Conservation (phyloP, 2,329 filamentous ascomycete species). For the Diplodia scrobiculata region DNA sequence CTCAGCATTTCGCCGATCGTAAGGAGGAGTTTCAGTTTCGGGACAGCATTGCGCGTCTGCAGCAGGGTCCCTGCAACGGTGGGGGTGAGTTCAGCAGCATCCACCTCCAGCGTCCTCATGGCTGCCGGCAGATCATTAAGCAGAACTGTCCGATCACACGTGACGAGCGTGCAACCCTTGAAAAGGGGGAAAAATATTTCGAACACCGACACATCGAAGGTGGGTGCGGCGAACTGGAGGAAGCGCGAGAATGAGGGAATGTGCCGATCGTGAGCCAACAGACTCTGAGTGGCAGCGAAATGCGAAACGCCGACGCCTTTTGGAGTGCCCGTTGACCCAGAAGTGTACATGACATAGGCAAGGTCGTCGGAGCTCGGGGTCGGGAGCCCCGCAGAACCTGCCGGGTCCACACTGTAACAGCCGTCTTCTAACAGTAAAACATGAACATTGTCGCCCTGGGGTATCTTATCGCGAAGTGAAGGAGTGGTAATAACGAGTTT, state of each 20-base stretch:
- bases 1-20: conserved; percentile 96
- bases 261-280: conserved; percentile 77
- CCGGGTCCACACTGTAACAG: not conserved
- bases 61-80: conserved; percentile 81
- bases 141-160: conserved; percentile 68
- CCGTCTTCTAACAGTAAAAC: conserved; percentile 49
- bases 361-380: conserved; percentile 46
- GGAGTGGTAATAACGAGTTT: conserved; percentile 66
- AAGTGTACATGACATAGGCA: conserved; percentile 93
- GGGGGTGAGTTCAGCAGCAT: conserved; percentile 86
- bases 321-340: conserved; percentile 82
- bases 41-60: conserved; percentile 66
- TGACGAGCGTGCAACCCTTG: conserved; percentile 71
- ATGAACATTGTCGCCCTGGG: conserved; percentile 40
- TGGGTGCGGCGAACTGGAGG: conserved; percentile 87
- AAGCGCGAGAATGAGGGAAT: conserved; percentile 78
- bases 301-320: conserved; percentile 88
- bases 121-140: conserved; percentile 72
- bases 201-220: conserved; percentile 92
- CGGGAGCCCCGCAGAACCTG: conserved; percentile 13
- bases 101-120: conserved; percentile 67
- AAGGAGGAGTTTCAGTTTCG: conserved; percentile 68
- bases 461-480: conserved; percentile 48
- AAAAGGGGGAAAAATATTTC: conserved; percentile 89
- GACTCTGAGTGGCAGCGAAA: conserved; percentile 73